These are phyloP conservation scores for Mesembryanthemum crystallinum DNA, from an alignment of 148 eudicot genomes.

Conservation along the genomic window DNA sequence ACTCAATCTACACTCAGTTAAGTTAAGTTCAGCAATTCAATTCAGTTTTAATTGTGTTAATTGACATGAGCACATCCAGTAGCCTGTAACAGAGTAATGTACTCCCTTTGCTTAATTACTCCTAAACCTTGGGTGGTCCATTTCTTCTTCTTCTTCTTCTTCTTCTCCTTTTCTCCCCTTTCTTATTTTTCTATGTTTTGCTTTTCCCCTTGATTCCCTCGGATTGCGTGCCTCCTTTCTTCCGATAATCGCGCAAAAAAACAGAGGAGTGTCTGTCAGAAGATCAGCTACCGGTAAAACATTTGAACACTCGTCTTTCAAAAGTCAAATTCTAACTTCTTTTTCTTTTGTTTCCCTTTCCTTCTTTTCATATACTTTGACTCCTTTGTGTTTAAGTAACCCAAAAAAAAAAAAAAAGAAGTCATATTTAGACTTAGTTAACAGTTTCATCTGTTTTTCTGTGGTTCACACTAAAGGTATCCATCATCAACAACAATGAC, in stretches of 20 bases:
- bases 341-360: neutral
- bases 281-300: neutral
- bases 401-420: too few relatives aligned
- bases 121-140: neutral
- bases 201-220: neutral
- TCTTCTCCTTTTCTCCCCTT: neutral
- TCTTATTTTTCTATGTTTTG: neutral
- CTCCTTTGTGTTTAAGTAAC: neutral
- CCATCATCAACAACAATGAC: too few relatives aligned
- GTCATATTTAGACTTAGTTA: too few relatives aligned
- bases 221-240: neutral
- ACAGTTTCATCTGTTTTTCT: too few relatives aligned
- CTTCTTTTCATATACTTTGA: neutral
- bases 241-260: constrained; percentile 7
- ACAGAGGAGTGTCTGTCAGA: neutral
- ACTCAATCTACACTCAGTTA: too few relatives aligned
- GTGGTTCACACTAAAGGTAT: too few relatives aligned
- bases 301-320: neutral
- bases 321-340: neutral
- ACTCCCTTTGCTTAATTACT: too few relatives aligned
- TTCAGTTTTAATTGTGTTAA: too few relatives aligned
- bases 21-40: too few relatives aligned
- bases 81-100: too few relatives aligned
- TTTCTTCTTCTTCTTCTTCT: neutral
- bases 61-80: too few relatives aligned